phyloP scores from a whole-genome alignment of 257 asterid species.

The Capsicum baccatum region DNA sequence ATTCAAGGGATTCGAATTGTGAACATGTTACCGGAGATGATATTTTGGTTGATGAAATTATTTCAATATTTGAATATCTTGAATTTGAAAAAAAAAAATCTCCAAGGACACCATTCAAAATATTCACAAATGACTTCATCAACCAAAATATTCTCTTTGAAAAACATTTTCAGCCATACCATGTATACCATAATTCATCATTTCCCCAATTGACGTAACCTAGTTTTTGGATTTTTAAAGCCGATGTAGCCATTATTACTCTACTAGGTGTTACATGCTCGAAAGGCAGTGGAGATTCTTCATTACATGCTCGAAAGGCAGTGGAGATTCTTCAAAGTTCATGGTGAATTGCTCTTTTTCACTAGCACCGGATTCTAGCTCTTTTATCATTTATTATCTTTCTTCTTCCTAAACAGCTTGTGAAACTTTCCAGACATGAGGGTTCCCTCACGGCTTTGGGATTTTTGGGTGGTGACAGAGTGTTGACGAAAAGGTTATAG shows the following conservation, averaged over 20 bases:
- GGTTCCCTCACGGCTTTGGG: too few species aligned
- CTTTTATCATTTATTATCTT: too few species aligned
- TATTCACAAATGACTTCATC: background rate
- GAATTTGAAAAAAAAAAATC: background rate
- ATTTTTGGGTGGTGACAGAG: background rate
- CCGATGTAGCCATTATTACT: background rate
- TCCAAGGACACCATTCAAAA: background rate
- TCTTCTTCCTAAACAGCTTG: too few species aligned
- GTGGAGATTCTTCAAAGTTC: too few species aligned
- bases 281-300: too few species aligned
- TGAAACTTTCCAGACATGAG: too few species aligned
- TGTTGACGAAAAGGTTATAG: background rate
- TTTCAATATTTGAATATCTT: background rate
- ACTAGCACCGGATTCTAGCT: too few species aligned
- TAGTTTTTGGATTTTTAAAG: background rate
- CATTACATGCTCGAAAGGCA: too few species aligned
- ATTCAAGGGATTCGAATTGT: background rate
- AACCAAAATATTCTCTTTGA: background rate
- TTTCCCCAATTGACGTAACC: background rate
- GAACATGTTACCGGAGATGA: background rate
- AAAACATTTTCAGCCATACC: conserved; percentile 12
- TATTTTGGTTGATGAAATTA: background rate
- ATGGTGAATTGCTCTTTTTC: too few species aligned
- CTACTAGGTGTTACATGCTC: background rate
- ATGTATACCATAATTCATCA: background rate